Percentiles rank a stretch among this genome's conserved stretches.
These are phyloP conservation scores for Cymbidium sinense DNA, from an alignment of 106 monocot species.

Conservation along the genomic window DNA sequence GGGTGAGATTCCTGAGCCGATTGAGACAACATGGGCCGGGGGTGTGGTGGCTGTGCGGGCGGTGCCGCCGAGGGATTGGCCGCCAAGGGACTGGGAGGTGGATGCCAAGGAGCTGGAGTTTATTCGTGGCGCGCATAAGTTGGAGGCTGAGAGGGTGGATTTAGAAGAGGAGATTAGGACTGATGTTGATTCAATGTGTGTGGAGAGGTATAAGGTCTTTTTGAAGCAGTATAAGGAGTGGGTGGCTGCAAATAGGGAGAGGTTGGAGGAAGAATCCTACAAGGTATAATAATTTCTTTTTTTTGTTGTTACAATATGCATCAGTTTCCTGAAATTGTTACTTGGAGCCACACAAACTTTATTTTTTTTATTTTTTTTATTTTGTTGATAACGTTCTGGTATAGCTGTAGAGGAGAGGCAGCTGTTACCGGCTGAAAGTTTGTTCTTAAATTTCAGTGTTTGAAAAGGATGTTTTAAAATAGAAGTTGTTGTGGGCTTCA, in stretches of 20 bases:
- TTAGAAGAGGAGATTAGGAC: slow-evolving; percentile 27
- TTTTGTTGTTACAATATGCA: neutral
- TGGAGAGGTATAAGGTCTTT: slow-evolving; percentile 87
- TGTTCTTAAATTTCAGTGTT: neutral
- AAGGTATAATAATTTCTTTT: slow-evolving; percentile 34
- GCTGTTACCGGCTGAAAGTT: neutral
- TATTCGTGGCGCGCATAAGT: slow-evolving; percentile 66
- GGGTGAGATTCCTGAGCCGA: slow-evolving; percentile 66
- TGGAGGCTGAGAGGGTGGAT: slow-evolving; percentile 50
- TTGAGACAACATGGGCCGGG: slow-evolving; percentile 70
- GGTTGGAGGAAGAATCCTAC: slow-evolving; percentile 83
- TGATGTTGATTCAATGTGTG: slow-evolving; percentile 32
- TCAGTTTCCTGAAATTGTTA: neutral
- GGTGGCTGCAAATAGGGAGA: slow-evolving; percentile 66
- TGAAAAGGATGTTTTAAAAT: no score
- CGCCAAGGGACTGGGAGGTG: slow-evolving; percentile 90
- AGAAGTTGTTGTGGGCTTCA: no score
- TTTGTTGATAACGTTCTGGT: no score
- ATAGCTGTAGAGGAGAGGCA: no score
- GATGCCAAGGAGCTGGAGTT: slow-evolving; percentile 73
- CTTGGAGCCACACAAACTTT: neutral
- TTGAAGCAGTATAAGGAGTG: slow-evolving; percentile 96
- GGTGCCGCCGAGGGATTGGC: slow-evolving; percentile 92
- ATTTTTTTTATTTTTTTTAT: neutral
- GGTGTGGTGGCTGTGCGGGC: slow-evolving; percentile 45